A percentile compares a stretch with the other conserved stretches of the same genome.
phyloP scores from a whole-genome alignment of 768 basidiomycete species.

The Gelatoporia subvermispora region DNA sequence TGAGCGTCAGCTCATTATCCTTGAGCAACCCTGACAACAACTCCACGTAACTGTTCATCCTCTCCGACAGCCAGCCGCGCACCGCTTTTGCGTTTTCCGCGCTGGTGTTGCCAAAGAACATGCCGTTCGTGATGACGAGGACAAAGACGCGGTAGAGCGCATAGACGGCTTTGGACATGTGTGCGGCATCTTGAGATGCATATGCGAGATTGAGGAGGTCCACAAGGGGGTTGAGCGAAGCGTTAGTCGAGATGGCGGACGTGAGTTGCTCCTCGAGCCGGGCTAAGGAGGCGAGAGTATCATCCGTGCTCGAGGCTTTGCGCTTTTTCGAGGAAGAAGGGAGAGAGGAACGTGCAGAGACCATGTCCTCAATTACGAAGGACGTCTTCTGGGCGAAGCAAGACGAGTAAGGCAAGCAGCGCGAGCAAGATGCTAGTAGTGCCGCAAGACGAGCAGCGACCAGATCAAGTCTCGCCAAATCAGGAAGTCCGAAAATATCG shows the following conservation, averaged over 20 bases:
- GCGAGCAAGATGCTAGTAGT: too few species aligned
- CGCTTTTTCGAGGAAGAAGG: slow-evolving; percentile 22
- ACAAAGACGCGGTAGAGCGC: slow-evolving; percentile 79
- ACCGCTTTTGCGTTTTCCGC: slow-evolving; percentile 56
- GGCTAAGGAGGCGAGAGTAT: slow-evolving; percentile 27
- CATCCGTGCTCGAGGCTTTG: slow-evolving; percentile 13
- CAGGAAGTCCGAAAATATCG: too few species aligned
- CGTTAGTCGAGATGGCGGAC: slow-evolving; percentile 43
- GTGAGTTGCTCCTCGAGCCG: slow-evolving; percentile 53
- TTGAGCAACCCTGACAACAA: slow-evolving; percentile 66
- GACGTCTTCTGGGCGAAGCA: too few species aligned
- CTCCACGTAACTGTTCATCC: slow-evolving; percentile 64
- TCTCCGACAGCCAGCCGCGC: slow-evolving; percentile 75
- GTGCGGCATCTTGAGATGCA: slow-evolving; percentile 43
- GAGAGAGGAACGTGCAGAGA: slow-evolving; percentile 9
- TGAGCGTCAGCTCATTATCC: slow-evolving; percentile 69
- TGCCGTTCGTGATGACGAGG: slow-evolving; percentile 51
- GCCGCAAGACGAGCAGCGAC: too few species aligned
- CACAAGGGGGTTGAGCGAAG: slow-evolving; percentile 72
- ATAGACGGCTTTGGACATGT: slow-evolving; percentile 73
- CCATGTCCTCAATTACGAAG: background rate
- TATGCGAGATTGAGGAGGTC: slow-evolving; percentile 64
- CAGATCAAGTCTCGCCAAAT: too few species aligned
- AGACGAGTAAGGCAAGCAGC: too few species aligned
- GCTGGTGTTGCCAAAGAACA: slow-evolving; percentile 40